phyloP scores from a whole-genome alignment of 192 early-diverging fungal species.

The Coemansia sp. region DNA sequence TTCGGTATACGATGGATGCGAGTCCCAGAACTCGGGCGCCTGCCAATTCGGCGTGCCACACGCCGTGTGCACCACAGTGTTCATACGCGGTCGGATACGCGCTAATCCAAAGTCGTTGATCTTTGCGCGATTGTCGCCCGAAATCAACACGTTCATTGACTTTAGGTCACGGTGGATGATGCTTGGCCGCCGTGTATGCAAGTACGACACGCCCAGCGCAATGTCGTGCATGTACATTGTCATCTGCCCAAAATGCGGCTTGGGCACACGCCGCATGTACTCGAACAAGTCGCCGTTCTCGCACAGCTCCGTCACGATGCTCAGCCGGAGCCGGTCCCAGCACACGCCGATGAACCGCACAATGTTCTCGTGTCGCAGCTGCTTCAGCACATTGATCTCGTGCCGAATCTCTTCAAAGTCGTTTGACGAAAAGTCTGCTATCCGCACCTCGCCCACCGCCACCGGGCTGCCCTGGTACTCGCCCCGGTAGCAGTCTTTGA shows the following conservation, averaged over 20 bases:
- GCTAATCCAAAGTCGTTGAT: constrained; percentile 83
- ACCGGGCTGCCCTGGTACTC: constrained; percentile 64
- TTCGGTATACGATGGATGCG: constrained; percentile 71
- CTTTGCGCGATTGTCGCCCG: constrained; percentile 65
- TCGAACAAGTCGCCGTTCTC: constrained; percentile 75
- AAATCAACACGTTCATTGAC: constrained; percentile 72
- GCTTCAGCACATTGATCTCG: constrained; percentile 75
- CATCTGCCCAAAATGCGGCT: constrained; percentile 65
- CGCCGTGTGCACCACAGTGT: constrained; percentile 70
- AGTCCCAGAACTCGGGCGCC: constrained; percentile 74
- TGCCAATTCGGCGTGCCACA: constrained; percentile 83
- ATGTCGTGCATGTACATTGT: constrained; percentile 79
- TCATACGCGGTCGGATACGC: constrained; percentile 68
- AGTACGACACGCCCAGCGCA: constrained; percentile 67
- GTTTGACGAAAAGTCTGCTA: constrained; percentile 65
- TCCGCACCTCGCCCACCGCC: constrained; percentile 69
- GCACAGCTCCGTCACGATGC: constrained; percentile 74
- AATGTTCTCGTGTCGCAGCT: constrained; percentile 75
- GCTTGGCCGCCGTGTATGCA: constrained; percentile 70
- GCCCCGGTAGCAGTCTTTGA: constrained; percentile 76
- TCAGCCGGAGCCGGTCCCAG: constrained; percentile 64
- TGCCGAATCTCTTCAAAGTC: constrained; percentile 74
- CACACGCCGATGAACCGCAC: constrained; percentile 72
- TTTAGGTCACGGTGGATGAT: constrained; percentile 77
- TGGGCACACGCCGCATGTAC: constrained; percentile 63